Evolutionary conservation across 2,329 filamentous ascomycete genomes (phyloP).

Genomic region (Alternaria angustiovoidea): DNA sequence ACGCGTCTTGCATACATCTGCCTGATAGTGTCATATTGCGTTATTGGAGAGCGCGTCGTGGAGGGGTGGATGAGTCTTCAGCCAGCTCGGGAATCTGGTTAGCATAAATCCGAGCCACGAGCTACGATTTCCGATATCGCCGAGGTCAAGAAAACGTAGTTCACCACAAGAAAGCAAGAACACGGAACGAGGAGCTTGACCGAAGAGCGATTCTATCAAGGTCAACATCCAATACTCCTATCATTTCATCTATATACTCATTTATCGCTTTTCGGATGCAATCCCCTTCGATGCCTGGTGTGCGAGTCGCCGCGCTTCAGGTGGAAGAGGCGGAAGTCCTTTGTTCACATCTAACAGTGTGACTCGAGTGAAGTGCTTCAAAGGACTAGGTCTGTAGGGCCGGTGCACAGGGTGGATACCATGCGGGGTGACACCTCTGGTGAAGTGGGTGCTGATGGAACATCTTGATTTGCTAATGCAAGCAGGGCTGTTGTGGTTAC

Average conservation of each 20-base stretch:
- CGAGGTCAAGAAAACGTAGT: conserved; percentile 9
- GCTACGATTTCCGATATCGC: conserved; percentile 17
- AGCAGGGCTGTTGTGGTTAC: not conserved
- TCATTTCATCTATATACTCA: not conserved
- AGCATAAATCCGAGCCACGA: conserved; percentile 13
- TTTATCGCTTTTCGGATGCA: not conserved
- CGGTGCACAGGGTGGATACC: conserved; percentile 4
- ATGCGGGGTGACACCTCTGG: not conserved
- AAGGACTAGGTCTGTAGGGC: conserved; percentile 10
- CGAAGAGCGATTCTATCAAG: not conserved
- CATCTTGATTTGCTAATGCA: not conserved
- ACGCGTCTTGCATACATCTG: conserved; percentile 3
- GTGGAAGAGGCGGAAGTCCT: conserved; percentile 17
- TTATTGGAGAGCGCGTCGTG: not conserved
- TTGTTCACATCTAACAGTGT: conserved; percentile 14
- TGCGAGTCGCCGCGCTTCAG: conserved; percentile 1
- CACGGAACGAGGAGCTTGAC: not conserved
- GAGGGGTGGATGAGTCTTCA: conserved; percentile 12
- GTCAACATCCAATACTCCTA: not conserved
- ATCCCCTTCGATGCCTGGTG: not conserved
- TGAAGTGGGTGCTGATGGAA: not conserved
- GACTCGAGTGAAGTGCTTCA: conserved; percentile 4
- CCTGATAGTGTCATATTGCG: not conserved
- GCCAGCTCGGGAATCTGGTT: conserved; percentile 9
- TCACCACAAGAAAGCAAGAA: not conserved